Evolutionary conservation across 2,329 filamentous ascomycete species (phyloP).

Genomic region (Alternaria conjuncta): DNA sequence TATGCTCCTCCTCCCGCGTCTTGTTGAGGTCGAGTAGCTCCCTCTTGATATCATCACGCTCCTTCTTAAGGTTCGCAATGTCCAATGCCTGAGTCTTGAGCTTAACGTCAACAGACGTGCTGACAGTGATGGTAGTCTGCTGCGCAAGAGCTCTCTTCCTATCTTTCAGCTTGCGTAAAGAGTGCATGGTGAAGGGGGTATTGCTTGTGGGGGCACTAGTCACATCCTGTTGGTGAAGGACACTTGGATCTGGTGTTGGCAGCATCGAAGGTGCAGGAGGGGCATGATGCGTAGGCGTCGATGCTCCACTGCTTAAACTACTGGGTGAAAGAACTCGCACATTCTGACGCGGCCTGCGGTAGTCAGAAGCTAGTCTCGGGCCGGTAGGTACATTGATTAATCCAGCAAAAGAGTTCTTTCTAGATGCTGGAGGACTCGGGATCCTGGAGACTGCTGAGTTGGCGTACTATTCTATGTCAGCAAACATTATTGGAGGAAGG

Average conservation of each 20-base stretch:
- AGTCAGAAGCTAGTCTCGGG: conserved; percentile 14
- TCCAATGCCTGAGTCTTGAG: conserved; percentile 9
- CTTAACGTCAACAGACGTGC: background rate
- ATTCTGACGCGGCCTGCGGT: conserved; percentile 8
- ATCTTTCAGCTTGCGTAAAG: conserved; percentile 8
- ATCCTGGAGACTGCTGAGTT: background rate
- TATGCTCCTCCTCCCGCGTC: background rate
- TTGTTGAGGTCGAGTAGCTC: conserved; percentile 3
- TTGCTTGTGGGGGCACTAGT: background rate
- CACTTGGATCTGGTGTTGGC: background rate
- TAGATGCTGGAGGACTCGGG: conserved; percentile 13
- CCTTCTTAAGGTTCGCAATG: conserved; percentile 11
- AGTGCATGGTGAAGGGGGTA: conserved; percentile 3
- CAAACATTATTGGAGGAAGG: background rate
- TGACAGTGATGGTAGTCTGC: background rate
- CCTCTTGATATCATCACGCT: conserved; percentile 8
- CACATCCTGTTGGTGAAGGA: background rate
- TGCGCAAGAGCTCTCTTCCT: conserved; percentile 10
- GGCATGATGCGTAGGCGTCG: conserved; percentile 26
- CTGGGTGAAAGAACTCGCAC: conserved; percentile 4
- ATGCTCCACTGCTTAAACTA: conserved; percentile 21
- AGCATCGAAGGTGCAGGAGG: conserved; percentile 32
- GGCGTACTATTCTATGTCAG: conserved; percentile 15
- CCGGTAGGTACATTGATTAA: conserved; percentile 3
- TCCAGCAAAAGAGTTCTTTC: conserved; percentile 17